Base-by-base conservation (phyloP, 495 filamentous ascomycete genomes). In the Penicillium tannophilum region DNA sequence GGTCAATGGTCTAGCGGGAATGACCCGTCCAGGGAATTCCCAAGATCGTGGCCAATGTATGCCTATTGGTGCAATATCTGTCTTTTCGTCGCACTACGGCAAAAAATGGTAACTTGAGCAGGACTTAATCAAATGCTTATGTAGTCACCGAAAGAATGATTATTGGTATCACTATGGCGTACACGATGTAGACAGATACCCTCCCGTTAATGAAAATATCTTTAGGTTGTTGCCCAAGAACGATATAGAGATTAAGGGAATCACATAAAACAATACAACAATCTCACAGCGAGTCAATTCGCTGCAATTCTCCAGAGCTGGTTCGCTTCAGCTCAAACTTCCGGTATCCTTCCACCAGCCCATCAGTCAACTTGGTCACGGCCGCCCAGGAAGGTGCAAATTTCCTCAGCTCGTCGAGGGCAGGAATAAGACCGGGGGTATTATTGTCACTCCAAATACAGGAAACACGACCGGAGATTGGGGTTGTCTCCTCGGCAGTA, bases 371-470 rank as follows among this genome's bases (percentile, higher is more conserved):
- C 72, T 96, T 97, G 19, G 83, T 84, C 33, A 90, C 72, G 11
- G 87, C 88, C 8, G 85, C 85, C 94, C 94, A 98, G 2, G 71
- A 73, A 1, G 94, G 94, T 56, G 81, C 77, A 75, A 85, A 97
- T 70, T 85, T 80, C 53, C 80, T 75, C 19, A 88, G 83, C 74
- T 98, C 94, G 62, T 94, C 90, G 33, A 94, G 80, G 14, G 94
- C 94, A 0, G 94, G 92, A 50, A 98, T 93, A 8, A 79, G 74
- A 3, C 86, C 88, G 10, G 70, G 67, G 11, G 74, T 77, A 61
- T 96, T 97, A 30, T 83, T 85, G 76, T 98, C 94, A 63, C 86
- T 90, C 94, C 94, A 98, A 16, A 90, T 71, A 77, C 93, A 98
- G 10, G 89, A 81, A 4, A 92, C 85, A 46, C 76, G 79, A 0